phyloP scores from a whole-genome alignment of 1,139 yeast species.

The Nakaseomyces kungkrabaensis region DNA sequence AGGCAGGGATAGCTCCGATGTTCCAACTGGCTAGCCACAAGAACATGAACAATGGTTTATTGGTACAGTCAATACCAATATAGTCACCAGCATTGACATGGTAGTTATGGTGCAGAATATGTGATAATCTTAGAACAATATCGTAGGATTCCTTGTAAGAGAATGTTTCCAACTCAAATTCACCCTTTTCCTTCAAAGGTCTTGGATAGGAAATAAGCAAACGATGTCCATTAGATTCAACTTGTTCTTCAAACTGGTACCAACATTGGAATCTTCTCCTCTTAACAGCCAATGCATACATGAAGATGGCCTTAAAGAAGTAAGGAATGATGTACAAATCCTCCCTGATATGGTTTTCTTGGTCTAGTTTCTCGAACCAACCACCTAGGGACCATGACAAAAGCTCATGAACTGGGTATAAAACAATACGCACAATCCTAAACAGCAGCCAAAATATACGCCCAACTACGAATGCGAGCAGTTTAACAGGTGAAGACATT shows the following conservation, averaged over 20 bases:
- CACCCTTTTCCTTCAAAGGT: slow-evolving; percentile 38
- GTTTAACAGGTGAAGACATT: background rate
- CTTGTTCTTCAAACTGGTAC: slow-evolving; percentile 53
- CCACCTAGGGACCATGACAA: slow-evolving; percentile 13
- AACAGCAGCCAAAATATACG: slow-evolving; percentile 11
- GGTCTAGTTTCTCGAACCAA: slow-evolving; percentile 33
- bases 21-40: slow-evolving; percentile 87
- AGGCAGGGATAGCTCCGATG: slow-evolving; percentile 82
- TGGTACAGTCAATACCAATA: slow-evolving; percentile 72
- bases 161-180: slow-evolving; percentile 52
- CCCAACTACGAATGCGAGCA: slow-evolving; percentile 8
- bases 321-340: slow-evolving; percentile 43
- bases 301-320: slow-evolving; percentile 35
- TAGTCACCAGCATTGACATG: slow-evolving; percentile 58
- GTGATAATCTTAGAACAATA: slow-evolving; percentile 54
- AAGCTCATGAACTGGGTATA: slow-evolving; percentile 11
- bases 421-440: slow-evolving; percentile 14
- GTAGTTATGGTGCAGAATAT: slow-evolving; percentile 52
- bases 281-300: slow-evolving; percentile 36
- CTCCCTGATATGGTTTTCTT: slow-evolving; percentile 43
- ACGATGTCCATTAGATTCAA: slow-evolving; percentile 39
- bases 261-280: slow-evolving; percentile 51
- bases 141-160: slow-evolving; percentile 64
- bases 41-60: slow-evolving; percentile 71
- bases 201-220: slow-evolving; percentile 55